phyloP scores from a whole-genome alignment of 352 stramenopile species.

The Phytophthora idaei region DNA sequence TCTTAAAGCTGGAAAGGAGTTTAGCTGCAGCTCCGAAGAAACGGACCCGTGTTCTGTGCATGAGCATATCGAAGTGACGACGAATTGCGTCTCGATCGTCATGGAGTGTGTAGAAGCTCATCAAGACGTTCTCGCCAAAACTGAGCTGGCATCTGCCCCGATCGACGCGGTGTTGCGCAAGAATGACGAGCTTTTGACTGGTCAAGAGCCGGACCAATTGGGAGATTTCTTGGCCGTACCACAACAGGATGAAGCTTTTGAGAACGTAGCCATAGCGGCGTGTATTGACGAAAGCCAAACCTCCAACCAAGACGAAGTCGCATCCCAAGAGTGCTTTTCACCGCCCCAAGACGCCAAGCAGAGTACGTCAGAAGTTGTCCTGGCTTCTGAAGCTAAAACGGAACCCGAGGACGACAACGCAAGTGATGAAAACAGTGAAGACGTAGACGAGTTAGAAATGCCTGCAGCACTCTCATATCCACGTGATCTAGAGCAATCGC shows the following conservation, averaged over 20 bases:
- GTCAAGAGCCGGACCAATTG: neutral
- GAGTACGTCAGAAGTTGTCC: neutral
- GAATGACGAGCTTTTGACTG: neutral
- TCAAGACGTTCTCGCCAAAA: neutral
- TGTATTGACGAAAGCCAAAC: slow-evolving; percentile 1
- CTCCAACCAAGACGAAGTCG: neutral
- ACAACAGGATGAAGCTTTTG: neutral
- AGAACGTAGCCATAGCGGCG: neutral
- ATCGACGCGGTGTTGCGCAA: neutral
- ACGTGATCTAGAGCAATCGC: neutral
- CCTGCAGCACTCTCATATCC: neutral
- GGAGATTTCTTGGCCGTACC: neutral
- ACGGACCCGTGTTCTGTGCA: neutral
- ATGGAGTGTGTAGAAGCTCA: neutral
- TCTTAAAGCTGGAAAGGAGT: neutral
- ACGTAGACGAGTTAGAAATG: neutral
- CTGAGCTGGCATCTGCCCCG: neutral
- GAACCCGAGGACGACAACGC: slow-evolving; percentile 6
- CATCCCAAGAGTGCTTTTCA: neutral
- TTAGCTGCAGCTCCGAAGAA: neutral
- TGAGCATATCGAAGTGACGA: neutral
- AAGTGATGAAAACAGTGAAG: slow-evolving; percentile 2
- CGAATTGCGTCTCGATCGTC: neutral
- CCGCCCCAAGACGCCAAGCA: neutral
- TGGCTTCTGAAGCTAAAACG: neutral